Conservation (phyloP, 306 rosid genomes). For the Castanea mollissima region DNA sequence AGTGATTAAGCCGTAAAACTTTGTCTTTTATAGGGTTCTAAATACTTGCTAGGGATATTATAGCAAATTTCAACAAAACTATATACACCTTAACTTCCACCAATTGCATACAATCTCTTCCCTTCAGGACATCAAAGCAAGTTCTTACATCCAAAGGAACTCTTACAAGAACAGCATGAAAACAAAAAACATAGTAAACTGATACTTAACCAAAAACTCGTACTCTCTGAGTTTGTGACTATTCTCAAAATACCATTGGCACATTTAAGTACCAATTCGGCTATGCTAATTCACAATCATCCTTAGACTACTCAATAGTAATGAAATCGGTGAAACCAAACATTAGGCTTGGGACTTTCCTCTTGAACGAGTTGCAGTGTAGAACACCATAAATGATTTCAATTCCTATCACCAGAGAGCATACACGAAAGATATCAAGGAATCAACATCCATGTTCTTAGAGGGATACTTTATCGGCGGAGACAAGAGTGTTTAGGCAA, state of each 20-base stretch:
- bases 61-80: too few relatives aligned
- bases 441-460: slow-evolving; percentile 75
- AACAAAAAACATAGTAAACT: background rate
- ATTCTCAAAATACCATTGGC: background rate
- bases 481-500: slow-evolving; percentile 74
- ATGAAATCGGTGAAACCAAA: background rate
- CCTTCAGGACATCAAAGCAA: background rate
- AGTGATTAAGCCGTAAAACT: too few relatives aligned
- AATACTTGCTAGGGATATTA: background rate
- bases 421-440: slow-evolving; percentile 67
- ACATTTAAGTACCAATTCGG: background rate
- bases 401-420: slow-evolving; percentile 55
- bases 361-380: slow-evolving; percentile 1
- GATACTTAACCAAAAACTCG: background rate
- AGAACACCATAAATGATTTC: background rate
- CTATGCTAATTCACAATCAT: background rate
- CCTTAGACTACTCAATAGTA: background rate
- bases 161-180: background rate
- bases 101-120: too few relatives aligned
- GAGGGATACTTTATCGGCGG: slow-evolving; percentile 70
- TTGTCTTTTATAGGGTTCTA: too few relatives aligned
- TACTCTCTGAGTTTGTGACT: too few relatives aligned
- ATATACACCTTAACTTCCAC: too few relatives aligned
- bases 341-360: slow-evolving; percentile 13
- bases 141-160: background rate